Base-by-base conservation (phyloP, 1,139 yeast genomes). In the Suhomyces bribrorum region DNA sequence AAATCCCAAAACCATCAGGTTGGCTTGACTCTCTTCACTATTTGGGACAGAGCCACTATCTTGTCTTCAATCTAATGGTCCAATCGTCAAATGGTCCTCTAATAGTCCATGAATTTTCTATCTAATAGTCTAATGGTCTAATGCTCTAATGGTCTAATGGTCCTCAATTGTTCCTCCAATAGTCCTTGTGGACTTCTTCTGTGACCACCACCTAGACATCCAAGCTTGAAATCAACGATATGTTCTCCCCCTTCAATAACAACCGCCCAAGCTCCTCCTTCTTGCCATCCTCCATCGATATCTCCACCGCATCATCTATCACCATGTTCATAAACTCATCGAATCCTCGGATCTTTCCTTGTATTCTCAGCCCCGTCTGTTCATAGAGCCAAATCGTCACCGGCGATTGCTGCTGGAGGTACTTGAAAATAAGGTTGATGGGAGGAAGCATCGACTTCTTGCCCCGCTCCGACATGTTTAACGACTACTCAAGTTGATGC, bases 301-400 rank as follows among this genome's bases (percentile, higher is more conserved):
- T 66, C 53, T 92, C 96, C 13, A 76, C 73, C 0, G 97, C 96
- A 41, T 89, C 92, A 44, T 87, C 96, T 11, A 94, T 66, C n/a
- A 90, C 97, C 13, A 94, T 65, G 55, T 94, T 94, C 98, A 94
- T 92, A 56, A 89, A 92, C 65, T 94, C 98, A 61, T 94, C 99
- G 62, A 94, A 92, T 1, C 99, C 99, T 52, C 79, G 72, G 34
- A 92, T 83, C 48, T 76, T 79, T 1, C 98, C 98, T 50, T 86
- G 89, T 20, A 94, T 78, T 46, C 95, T 73, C 50, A 77, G 73
- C 24, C 80, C 81, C 0, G 83, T 77, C 59, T 92, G 97, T 55
- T 92, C 97, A 52, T 75, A 89, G 17, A 90, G 71, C 97, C 97
- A 90, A 31, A 90, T 79, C 15, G 83, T 79, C 28, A 90, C 97